Base-by-base conservation (phyloP, 2,329 filamentous ascomycete species). In the Fusarium torulosum region DNA sequence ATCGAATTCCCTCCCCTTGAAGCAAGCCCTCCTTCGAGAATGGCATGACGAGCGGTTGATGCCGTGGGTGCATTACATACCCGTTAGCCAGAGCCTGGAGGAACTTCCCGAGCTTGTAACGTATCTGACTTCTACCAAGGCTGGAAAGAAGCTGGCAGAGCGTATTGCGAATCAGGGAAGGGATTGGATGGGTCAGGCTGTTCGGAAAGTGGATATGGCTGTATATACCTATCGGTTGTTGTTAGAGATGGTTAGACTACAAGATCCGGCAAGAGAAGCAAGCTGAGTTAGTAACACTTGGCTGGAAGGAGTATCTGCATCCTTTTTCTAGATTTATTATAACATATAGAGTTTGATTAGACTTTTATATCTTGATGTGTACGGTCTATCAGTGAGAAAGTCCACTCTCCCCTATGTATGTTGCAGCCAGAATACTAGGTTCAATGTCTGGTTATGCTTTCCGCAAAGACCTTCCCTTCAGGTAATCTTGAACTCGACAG, bases 141-240 rank as follows among this genome's bases (percentile, higher is more conserved):
- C 78, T 6, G 89, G 89, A 0, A 81, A 83, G 66, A 60, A 61
- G 21, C 77, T 80, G 57, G 88, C 85, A 0, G 75, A 76, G 27
- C 75, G 79, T 27, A 84, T 91, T 60, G 88, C 87, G 1, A 79
- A 84, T 47, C 73, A 77, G 9, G 87, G 89, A 0, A 78, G 80
- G 10, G 79, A 82, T 10, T 91, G 88, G 89, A 83, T 83, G 45
- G 72, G 68, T 0, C 82, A 79, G 67, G 84, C 83, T 13, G 70
- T 91, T 33, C 74, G 88, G 41, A 85, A 86, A 43, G 82, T 85
- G 37, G 88, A 91, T 72, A 82, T 88, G 70, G 81, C 84, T 27
- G 80, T 86, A 3, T 90, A 89, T 79, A 80, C 86, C 27, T 90
- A 90, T 69, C 79, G 89, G 49, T 72, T 91, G 59, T 63, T 91